A percentile compares a stretch with the other conserved stretches of the same genome.
Conservation (phyloP, 345 rosid genomes). For the Conringia planisiliqua region DNA sequence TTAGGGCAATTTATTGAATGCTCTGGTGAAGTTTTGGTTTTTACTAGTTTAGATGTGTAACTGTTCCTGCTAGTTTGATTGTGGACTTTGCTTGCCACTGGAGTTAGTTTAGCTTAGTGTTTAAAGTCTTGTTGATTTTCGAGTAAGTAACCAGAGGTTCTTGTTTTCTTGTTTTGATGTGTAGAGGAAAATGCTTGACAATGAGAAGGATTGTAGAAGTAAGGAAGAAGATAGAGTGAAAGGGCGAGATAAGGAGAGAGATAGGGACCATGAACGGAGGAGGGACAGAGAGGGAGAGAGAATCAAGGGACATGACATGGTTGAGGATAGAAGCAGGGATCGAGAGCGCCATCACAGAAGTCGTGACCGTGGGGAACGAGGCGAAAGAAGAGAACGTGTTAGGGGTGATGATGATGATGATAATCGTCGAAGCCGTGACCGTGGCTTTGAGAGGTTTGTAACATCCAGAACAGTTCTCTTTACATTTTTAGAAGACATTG, state of each 20-base stretch:
- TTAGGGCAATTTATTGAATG: not conserved
- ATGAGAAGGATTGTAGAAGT: slow-evolving; percentile 52
- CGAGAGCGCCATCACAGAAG: slow-evolving; percentile 50
- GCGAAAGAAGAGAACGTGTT: slow-evolving; percentile 67
- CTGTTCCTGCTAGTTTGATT: not conserved
- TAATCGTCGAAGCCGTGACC: slow-evolving; percentile 45
- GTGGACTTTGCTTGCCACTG: not conserved
- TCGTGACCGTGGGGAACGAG: slow-evolving; percentile 45
- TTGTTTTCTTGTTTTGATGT: not conserved
- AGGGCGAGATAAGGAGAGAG: slow-evolving; percentile 40
- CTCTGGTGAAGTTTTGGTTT: no score
- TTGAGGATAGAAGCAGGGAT: slow-evolving; percentile 17
- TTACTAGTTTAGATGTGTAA: not conserved
- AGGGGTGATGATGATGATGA: slow-evolving; percentile 72
- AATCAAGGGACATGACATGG: slow-evolving; percentile 29
- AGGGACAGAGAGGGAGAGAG: slow-evolving; percentile 30
- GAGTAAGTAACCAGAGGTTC: not conserved
- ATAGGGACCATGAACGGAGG: slow-evolving; percentile 21
- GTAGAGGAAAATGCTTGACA: slow-evolving; percentile 53
- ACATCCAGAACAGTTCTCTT: not conserved
- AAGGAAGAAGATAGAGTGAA: slow-evolving; percentile 47
- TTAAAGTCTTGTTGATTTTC: not conserved
- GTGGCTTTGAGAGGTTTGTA: slow-evolving; percentile 48
- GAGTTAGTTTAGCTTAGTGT: not conserved
- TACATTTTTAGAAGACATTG: not conserved